These are phyloP conservation scores for Candida schatavii DNA, from an alignment of 805 yeast species.

Conservation along the genomic window DNA sequence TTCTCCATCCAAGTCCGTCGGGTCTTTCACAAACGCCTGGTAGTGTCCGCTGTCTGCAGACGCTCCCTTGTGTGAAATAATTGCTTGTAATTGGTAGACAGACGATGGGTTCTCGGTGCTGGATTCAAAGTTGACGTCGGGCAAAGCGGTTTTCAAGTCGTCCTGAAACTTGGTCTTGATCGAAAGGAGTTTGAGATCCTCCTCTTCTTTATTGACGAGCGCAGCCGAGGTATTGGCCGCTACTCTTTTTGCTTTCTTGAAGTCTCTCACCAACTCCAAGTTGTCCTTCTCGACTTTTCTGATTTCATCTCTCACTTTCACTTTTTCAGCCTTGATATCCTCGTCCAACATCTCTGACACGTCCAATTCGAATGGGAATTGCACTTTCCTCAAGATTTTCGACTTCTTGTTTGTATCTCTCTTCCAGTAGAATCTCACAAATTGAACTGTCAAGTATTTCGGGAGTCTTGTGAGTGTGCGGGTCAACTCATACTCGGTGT, in stretches of 20 bases:
- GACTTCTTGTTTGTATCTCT: slow-evolving; percentile 87
- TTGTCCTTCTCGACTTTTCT: slow-evolving; percentile 73
- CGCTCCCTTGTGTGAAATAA: slow-evolving; percentile 92
- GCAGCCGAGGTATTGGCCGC: slow-evolving; percentile 37
- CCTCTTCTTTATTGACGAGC: slow-evolving; percentile 55
- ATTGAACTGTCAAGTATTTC: slow-evolving; percentile 82
- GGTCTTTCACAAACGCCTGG: slow-evolving; percentile 82
- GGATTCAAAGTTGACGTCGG: slow-evolving; percentile 23
- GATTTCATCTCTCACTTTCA: slow-evolving; percentile 71
- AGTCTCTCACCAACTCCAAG: slow-evolving; percentile 68
- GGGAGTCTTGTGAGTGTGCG: slow-evolving; percentile 76
- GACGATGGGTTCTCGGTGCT: slow-evolving; percentile 83
- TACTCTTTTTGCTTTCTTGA: slow-evolving; percentile 55
- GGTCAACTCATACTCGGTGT: slow-evolving; percentile 66
- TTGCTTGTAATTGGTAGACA: slow-evolving; percentile 76
- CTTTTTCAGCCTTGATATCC: slow-evolving; percentile 63
- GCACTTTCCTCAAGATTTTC: slow-evolving; percentile 89
- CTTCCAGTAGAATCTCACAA: slow-evolving; percentile 95
- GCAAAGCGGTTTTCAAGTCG: slow-evolving; percentile 42
- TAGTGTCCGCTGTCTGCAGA: slow-evolving; percentile 98
- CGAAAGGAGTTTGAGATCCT: slow-evolving; percentile 46
- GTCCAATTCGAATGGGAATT: slow-evolving; percentile 92
- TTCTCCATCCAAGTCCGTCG: slow-evolving; percentile 58
- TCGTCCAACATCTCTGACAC: slow-evolving; percentile 81
- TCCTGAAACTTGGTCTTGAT: slow-evolving; percentile 51